phyloP scores from a whole-genome alignment of 495 filamentous ascomycete genomes.

The Penicillium cinerascens region DNA sequence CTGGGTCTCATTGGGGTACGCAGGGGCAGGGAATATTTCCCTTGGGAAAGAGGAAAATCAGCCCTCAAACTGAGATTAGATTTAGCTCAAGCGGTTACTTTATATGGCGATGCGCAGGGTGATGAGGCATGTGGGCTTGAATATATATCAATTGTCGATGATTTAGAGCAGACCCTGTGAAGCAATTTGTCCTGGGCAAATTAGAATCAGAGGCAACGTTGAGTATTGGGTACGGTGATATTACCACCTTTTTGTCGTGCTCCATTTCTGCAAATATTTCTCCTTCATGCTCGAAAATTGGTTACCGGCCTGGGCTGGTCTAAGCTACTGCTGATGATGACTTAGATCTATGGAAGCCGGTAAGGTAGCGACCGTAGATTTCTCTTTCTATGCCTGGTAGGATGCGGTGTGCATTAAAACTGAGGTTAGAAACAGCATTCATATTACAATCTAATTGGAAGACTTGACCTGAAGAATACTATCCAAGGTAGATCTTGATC shows the following conservation, averaged over 20 bases:
- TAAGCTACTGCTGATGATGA: constrained; percentile 25
- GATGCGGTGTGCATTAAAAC: too few species aligned
- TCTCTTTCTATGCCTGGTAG: too few species aligned
- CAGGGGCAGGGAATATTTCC: constrained; percentile 20
- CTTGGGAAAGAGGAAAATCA: constrained; percentile 6
- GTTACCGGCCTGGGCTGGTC: constrained; percentile 68
- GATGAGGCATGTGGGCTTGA: neutral
- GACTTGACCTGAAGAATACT: too few species aligned
- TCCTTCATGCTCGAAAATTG: constrained; percentile 84
- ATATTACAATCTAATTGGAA: too few species aligned
- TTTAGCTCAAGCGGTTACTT: neutral
- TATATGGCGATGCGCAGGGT: neutral
- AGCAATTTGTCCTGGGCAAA: constrained; percentile 65
- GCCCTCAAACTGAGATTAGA: constrained; percentile 2
- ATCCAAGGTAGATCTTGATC: too few species aligned
- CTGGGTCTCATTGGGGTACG: neutral
- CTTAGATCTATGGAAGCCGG: too few species aligned
- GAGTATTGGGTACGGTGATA: neutral
- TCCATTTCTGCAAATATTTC: constrained; percentile 93
- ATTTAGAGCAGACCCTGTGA: constrained; percentile 35
- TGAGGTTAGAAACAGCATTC: too few species aligned
- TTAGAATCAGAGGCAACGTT: constrained; percentile 15
- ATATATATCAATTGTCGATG: too few species aligned
- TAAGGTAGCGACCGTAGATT: too few species aligned
- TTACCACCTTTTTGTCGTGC: constrained; percentile 59